Conservation (phyloP, 2,329 filamentous ascomycete genomes). For the Ophioceras dolichostomum region DNA sequence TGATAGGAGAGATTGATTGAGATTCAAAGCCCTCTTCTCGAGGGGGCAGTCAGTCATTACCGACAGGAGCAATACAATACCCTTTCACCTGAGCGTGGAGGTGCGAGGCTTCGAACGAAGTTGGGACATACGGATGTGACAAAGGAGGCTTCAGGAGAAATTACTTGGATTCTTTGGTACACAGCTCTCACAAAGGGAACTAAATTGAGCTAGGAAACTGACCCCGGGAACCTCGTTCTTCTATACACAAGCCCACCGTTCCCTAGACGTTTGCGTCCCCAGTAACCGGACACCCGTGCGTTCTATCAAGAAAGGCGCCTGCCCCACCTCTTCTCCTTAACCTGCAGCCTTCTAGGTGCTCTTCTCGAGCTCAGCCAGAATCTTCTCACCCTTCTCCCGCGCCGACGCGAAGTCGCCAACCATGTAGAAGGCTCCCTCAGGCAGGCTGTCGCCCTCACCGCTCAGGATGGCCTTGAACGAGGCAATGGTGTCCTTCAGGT, state of each 20-base stretch:
- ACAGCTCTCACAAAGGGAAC: slow-evolving; percentile 49
- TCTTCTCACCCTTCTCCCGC: slow-evolving; percentile 98
- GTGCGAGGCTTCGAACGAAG: no score
- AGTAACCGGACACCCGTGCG: no score
- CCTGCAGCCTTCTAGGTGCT: slow-evolving; percentile 24
- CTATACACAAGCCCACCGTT: no score
- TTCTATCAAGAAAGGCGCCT: slow-evolving; percentile 7
- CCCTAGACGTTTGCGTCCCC: no score
- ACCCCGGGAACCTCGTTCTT: slow-evolving; percentile 28
- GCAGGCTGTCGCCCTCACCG: slow-evolving; percentile 91
- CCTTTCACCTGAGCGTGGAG: no score
- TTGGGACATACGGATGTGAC: no score
- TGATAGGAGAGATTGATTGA: no score
- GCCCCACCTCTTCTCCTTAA: not conserved
- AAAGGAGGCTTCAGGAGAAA: no score
- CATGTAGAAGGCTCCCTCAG: slow-evolving; percentile 95
- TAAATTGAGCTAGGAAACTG: slow-evolving; percentile 41
- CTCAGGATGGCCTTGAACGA: slow-evolving; percentile 96
- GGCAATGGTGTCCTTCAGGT: slow-evolving; percentile 95
- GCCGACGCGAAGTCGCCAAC: slow-evolving; percentile 92
- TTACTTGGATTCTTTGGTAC: slow-evolving; percentile 38
- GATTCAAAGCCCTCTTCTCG: no score
- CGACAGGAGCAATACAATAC: no score
- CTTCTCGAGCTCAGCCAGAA: slow-evolving; percentile 84
- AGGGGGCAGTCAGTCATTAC: no score